Percentiles rank a stretch among this genome's conserved stretches.
phyloP scores from a whole-genome alignment of 805 yeast species.

The Wickerhamiella qilinensis region DNA sequence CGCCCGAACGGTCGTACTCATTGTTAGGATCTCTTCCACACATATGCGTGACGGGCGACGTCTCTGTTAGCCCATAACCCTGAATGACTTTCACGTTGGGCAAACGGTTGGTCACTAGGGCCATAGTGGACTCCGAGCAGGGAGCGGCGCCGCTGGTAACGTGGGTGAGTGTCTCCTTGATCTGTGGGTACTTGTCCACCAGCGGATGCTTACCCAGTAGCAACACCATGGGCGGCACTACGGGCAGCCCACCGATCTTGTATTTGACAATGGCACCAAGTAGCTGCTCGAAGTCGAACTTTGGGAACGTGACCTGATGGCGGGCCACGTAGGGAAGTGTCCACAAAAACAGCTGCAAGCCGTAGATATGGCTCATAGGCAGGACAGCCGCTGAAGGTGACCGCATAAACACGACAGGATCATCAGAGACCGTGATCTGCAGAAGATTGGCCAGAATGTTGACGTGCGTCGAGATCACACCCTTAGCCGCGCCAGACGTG shows the following conservation, averaged over 20 bases:
- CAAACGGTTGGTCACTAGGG: constrained; percentile 4
- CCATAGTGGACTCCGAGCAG: constrained; percentile 17
- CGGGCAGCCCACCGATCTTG: constrained; percentile 25
- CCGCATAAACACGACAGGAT: constrained; percentile 13
- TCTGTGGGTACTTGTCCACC: constrained; percentile 27
- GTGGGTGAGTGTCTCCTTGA: constrained; percentile 24
- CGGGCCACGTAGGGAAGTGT: constrained; percentile 11
- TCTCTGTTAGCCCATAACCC: constrained; percentile 40
- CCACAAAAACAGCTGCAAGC: constrained; percentile 18
- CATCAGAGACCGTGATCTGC: constrained; percentile 5
- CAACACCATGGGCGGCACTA: constrained; percentile 29
- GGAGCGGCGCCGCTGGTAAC: constrained; percentile 32
- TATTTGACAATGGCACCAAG: constrained; percentile 16
- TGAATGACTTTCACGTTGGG: constrained; percentile 11
- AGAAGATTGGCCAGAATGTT: constrained; percentile 30
- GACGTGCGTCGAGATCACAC: constrained; percentile 48
- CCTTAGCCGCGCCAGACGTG: constrained; percentile 53
- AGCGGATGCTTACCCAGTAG: constrained; percentile 31
- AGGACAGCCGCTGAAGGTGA: constrained; percentile 14
- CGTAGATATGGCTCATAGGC: constrained; percentile 23
- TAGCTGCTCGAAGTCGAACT: constrained; percentile 22
- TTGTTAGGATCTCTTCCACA: constrained; percentile 26
- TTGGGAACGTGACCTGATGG: constrained; percentile 16
- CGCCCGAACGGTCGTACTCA: constrained; percentile 33
- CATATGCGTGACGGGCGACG: constrained; percentile 39